These are phyloP conservation scores for Colletotrichum sojae DNA, from an alignment of 2,329 filamentous ascomycete genomes.

Conservation along the genomic window DNA sequence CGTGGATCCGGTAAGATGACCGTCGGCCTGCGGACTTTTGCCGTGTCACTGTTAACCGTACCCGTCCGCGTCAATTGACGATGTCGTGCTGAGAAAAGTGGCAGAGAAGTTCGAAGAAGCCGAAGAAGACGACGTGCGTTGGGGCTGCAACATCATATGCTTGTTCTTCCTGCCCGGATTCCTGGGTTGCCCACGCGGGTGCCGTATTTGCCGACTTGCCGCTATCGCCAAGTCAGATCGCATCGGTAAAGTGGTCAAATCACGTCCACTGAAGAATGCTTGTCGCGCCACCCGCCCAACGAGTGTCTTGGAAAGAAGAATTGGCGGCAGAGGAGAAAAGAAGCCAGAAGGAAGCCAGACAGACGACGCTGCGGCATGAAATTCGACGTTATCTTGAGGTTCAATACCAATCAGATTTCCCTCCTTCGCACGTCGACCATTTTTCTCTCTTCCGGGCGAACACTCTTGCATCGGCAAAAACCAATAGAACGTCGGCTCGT, in stretches of 20 bases:
- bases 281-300: not conserved
- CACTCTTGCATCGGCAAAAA: not conserved
- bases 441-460: not conserved
- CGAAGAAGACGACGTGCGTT: not conserved
- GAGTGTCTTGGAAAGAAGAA: not conserved
- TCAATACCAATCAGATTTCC: not conserved
- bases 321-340: not conserved
- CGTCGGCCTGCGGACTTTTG: too few species aligned
- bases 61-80: not conserved
- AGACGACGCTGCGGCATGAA: constrained; percentile 1
- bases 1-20: too few species aligned
- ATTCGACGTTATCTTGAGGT: constrained; percentile 8
- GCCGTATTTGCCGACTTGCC: constrained; percentile 9
- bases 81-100: too few species aligned
- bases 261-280: constrained; percentile 25
- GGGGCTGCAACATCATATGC: constrained; percentile 28
- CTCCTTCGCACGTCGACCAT: not conserved
- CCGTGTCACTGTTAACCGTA: too few species aligned
- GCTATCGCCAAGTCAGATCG: constrained; percentile 15
- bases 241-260: not conserved
- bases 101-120: too few species aligned
- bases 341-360: not conserved
- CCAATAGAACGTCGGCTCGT: constrained; percentile 11
- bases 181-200: not conserved
- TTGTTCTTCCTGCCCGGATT: constrained; percentile 20